Conservation (phyloP, 169 alveolate genomes). For the Eimeria necatrix region DNA sequence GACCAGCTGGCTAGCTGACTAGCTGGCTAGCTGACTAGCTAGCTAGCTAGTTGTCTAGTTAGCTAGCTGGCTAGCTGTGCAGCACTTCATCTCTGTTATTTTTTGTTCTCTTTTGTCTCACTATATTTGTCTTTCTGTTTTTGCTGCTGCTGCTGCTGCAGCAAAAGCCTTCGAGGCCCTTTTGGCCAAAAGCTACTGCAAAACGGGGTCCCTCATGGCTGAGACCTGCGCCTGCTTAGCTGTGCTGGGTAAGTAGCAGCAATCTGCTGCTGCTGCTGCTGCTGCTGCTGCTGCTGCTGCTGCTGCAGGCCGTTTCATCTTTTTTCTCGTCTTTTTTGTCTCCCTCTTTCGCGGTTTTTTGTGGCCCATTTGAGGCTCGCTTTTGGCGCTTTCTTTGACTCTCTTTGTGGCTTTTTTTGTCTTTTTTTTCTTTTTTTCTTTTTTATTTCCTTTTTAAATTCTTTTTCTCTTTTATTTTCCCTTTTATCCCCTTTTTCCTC, state of each 20-base stretch:
- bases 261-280: background rate
- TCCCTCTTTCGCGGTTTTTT: background rate
- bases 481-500: background rate
- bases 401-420: background rate
- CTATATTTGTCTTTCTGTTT: too few species aligned
- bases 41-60: too few species aligned
- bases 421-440: background rate
- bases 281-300: background rate
- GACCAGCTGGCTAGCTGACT: too few species aligned
- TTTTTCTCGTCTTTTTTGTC: background rate
- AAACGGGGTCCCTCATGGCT: constrained; percentile 81
- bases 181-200: constrained; percentile 83
- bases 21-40: too few species aligned
- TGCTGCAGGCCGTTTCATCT: background rate
- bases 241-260: constrained; percentile 41
- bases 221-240: constrained; percentile 83
- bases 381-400: background rate
- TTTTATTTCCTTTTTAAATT: background rate
- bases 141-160: too few species aligned
- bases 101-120: too few species aligned
- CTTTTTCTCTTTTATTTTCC: background rate
- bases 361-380: background rate
- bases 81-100: too few species aligned
- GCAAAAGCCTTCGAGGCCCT: too few species aligned
- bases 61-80: too few species aligned